Evolutionary conservation across 202 grass and related monocot species (phyloP).

Genomic region (Setaria italica): DNA sequence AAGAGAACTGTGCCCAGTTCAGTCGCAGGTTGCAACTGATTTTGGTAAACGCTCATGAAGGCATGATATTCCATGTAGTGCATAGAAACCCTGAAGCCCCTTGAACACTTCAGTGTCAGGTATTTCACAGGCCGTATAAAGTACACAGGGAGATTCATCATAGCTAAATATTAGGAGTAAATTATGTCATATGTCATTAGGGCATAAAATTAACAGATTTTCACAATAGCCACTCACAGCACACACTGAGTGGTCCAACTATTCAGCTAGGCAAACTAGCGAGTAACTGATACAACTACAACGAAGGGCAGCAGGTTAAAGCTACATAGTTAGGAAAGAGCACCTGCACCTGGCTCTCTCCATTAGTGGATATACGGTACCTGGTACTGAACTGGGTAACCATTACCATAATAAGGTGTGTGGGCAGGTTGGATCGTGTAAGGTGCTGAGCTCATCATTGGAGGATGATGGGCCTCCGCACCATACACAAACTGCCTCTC

Average conservation of each 20-base stretch:
- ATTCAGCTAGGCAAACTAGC: slow-evolving; percentile 64
- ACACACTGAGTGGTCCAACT: slow-evolving; percentile 50
- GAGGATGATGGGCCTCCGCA: slow-evolving; percentile 67
- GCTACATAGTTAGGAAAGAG: slow-evolving; percentile 67
- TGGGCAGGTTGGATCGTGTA: slow-evolving; percentile 76
- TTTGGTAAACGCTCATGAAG: neutral
- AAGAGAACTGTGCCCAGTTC: neutral
- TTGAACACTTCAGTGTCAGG: neutral
- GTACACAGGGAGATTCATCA: slow-evolving; percentile 25
- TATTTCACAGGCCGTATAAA: neutral
- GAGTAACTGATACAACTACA: slow-evolving; percentile 60
- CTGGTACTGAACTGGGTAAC: slow-evolving; percentile 87
- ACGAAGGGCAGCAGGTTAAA: slow-evolving; percentile 57
- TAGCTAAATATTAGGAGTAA: slow-evolving; percentile 59
- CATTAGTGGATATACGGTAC: slow-evolving; percentile 88
- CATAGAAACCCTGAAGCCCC: neutral
- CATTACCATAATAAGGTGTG: slow-evolving; percentile 80
- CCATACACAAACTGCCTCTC: slow-evolving; percentile 76
- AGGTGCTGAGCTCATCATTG: slow-evolving; percentile 53
- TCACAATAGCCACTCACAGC: slow-evolving; percentile 55
- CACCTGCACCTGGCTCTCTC: slow-evolving; percentile 43
- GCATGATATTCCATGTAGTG: neutral
- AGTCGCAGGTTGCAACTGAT: neutral
- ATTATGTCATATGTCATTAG: slow-evolving; percentile 57
- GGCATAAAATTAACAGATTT: slow-evolving; percentile 55